Conservation (phyloP, 768 basidiomycete genomes). For the Guyanaporus albipodus region DNA sequence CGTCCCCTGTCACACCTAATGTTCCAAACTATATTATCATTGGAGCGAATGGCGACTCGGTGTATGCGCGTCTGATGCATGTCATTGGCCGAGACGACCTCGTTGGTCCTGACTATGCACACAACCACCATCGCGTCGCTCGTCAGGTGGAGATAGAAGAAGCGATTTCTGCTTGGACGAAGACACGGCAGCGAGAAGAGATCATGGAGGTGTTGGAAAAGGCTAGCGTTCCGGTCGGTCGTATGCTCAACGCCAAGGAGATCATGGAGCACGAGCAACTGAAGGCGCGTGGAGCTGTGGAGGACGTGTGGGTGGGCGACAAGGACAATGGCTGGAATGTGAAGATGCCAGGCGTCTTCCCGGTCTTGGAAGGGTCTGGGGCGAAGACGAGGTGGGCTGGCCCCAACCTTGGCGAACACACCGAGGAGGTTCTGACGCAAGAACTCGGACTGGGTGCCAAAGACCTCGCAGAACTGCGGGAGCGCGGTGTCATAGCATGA, state of each 20-base stretch:
- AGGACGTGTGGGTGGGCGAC: slow-evolving; percentile 51
- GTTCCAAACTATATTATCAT: slow-evolving; percentile 60
- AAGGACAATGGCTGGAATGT: slow-evolving; percentile 50
- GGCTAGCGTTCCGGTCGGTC: slow-evolving; percentile 60
- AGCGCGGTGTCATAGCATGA: slow-evolving; percentile 39
- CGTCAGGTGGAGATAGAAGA: slow-evolving; percentile 51
- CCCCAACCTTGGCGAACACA: slow-evolving; percentile 61
- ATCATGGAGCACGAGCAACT: slow-evolving; percentile 57
- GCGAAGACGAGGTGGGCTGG: slow-evolving; percentile 64
- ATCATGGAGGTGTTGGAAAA: slow-evolving; percentile 46
- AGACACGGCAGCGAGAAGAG: slow-evolving; percentile 45
- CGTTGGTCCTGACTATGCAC: slow-evolving; percentile 46
- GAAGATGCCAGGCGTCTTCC: slow-evolving; percentile 66
- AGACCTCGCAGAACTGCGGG: slow-evolving; percentile 38
- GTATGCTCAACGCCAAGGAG: slow-evolving; percentile 60
- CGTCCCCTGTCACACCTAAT: slow-evolving; percentile 37
- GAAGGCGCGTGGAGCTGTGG: slow-evolving; percentile 50
- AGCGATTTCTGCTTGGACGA: slow-evolving; percentile 62
- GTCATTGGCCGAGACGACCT: slow-evolving; percentile 58
- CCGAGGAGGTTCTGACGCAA: slow-evolving; percentile 43
- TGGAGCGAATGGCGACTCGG: slow-evolving; percentile 67
- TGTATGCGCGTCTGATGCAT: slow-evolving; percentile 65
- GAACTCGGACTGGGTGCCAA: slow-evolving; percentile 40
- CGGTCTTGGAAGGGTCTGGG: slow-evolving; percentile 56
- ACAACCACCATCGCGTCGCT: slow-evolving; percentile 40